Conservation (phyloP, 441 rosid species). For the Omphalea diandra region DNA sequence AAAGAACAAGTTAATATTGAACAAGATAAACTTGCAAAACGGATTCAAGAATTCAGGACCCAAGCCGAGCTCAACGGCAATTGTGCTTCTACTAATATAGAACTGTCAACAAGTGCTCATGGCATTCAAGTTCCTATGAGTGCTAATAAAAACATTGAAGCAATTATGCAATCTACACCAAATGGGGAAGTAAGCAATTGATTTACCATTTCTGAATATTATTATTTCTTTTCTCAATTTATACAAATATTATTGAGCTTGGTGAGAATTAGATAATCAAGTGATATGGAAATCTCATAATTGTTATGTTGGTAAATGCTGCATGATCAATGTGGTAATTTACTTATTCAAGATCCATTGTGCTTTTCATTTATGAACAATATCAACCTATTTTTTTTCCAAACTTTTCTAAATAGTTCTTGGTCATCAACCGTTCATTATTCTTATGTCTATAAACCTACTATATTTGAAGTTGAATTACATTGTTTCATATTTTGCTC, state of each 20-base stretch:
- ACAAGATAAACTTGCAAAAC: slow-evolving; percentile 77
- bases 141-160: slow-evolving; percentile 52
- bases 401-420: neutral
- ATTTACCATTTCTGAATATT: slow-evolving; percentile 2
- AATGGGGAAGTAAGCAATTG: slow-evolving; percentile 63
- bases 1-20: slow-evolving; percentile 76
- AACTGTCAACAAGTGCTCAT: slow-evolving; percentile 41
- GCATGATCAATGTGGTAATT: neutral
- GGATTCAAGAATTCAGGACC: slow-evolving; percentile 93
- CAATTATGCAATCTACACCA: slow-evolving; percentile 49
- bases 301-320: neutral
- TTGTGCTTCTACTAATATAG: slow-evolving; percentile 44
- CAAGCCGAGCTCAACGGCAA: slow-evolving; percentile 68
- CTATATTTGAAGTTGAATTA: neutral
- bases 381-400: neutral
- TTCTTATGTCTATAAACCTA: neutral
- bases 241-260: neutral
- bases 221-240: neutral
- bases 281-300: neutral
- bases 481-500: neutral
- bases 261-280: neutral
- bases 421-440: neutral
- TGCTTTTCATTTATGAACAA: neutral
- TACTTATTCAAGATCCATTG: neutral
- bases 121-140: slow-evolving; percentile 40